A percentile compares a stretch with the other conserved stretches of the same genome.
phyloP scores from a whole-genome alignment of 1,284 basidiomycete genomes.

The Rhodotorula sp. region DNA sequence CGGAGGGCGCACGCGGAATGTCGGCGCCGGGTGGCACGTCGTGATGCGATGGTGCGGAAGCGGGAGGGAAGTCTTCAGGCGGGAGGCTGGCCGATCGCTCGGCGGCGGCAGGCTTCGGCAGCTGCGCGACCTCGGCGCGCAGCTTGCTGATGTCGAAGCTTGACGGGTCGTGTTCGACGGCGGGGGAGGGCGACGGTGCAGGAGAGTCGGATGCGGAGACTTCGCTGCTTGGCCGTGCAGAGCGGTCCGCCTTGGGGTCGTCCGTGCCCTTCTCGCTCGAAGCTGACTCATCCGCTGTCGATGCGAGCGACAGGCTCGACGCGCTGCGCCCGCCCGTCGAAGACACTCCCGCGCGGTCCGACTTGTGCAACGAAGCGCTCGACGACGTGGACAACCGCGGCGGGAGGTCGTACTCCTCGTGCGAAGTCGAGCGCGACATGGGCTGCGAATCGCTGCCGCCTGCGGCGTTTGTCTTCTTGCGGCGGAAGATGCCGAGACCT shows the following conservation, averaged over 20 bases:
- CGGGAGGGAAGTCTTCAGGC: background rate
- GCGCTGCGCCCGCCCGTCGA: conserved; percentile 5
- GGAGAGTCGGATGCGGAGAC: background rate
- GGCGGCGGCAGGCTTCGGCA: conserved; percentile 13
- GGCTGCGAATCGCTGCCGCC: conserved; percentile 20
- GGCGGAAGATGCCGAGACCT: conserved; percentile 53
- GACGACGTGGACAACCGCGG: conserved; percentile 33
- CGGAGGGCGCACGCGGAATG: conserved; percentile 9
- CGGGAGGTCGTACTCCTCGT: conserved; percentile 45
- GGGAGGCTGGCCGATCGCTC: conserved; percentile 19
- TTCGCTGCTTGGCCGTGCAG: background rate
- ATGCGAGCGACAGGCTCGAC: conserved; percentile 10
- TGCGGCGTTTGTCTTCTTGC: conserved; percentile 39
- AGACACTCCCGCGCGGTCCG: background rate
- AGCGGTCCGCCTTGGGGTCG: background rate
- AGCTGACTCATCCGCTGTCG: background rate
- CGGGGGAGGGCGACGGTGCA: background rate
- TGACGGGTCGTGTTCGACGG: conserved; percentile 4
- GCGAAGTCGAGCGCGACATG: conserved; percentile 21
- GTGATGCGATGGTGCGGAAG: background rate
- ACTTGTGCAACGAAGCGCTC: conserved; percentile 6
- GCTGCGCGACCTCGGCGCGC: conserved; percentile 35
- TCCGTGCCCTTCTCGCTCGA: background rate
- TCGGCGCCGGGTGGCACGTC: background rate
- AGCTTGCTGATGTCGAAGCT: conserved; percentile 35